Percentiles rank a stretch among this genome's conserved stretches.
Evolutionary conservation across 2,329 filamentous ascomycete species (phyloP).

Genomic region (Fusarium proliferatum): DNA sequence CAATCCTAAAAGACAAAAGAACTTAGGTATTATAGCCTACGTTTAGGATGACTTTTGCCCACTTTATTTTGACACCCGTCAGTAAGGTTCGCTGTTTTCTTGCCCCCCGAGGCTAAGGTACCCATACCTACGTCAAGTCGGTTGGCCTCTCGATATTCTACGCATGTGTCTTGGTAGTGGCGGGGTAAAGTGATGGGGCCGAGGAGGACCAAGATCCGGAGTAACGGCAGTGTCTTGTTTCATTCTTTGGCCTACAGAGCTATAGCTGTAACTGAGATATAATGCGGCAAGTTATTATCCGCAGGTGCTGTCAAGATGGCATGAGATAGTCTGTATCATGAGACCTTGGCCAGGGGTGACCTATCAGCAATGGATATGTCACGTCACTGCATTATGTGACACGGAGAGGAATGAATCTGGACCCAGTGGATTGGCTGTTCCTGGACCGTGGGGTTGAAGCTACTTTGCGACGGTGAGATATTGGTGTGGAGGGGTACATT

Average conservation of each 20-base stretch:
- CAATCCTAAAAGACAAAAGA: too few relatives aligned
- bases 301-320: not conserved
- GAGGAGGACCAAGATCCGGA: slow-evolving; percentile 16
- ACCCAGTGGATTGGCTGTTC: slow-evolving; percentile 11
- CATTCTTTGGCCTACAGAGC: not conserved
- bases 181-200: slow-evolving; percentile 32
- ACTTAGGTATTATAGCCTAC: too few relatives aligned
- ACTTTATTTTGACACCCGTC: too few relatives aligned
- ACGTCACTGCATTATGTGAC: not conserved
- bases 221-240: slow-evolving; percentile 14
- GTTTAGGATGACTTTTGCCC: too few relatives aligned
- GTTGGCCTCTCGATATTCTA: slow-evolving; percentile 5
- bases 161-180: slow-evolving; percentile 32
- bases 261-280: not conserved
- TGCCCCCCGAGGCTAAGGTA: too few relatives aligned
- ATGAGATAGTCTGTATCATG: slow-evolving; percentile 25
- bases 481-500: slow-evolving; percentile 34
- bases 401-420: not conserved
- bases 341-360: not conserved
- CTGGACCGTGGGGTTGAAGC: slow-evolving; percentile 16
- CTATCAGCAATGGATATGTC: slow-evolving; percentile 30
- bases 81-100: too few relatives aligned
- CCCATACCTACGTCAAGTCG: not conserved
- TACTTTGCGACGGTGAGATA: not conserved
- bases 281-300: not conserved